These are phyloP conservation scores for Globisporangium sylvaticum DNA, from an alignment of 352 stramenopile species.

Conservation along the genomic window DNA sequence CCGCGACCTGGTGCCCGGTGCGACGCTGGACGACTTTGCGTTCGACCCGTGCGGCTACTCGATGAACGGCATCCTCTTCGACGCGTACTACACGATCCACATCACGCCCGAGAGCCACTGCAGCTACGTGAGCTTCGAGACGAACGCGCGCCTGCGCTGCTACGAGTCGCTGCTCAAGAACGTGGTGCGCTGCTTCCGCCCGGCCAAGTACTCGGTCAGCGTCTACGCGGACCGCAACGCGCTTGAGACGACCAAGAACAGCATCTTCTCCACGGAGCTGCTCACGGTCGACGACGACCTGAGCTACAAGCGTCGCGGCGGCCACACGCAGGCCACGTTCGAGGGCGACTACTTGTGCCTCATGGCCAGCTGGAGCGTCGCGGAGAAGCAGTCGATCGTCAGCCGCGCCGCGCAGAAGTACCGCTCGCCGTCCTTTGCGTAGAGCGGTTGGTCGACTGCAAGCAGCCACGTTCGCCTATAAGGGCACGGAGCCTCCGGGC, in stretches of 20 bases:
- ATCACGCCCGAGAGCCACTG: conserved; percentile 96
- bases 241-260: conserved; percentile 58
- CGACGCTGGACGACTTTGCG: conserved; percentile 94
- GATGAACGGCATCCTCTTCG: conserved; percentile 99
- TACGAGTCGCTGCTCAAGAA: conserved; percentile 95
- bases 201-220: conserved; percentile 96
- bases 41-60: conserved; percentile 99
- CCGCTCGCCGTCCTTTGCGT: conserved; percentile 75
- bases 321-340: conserved; percentile 82
- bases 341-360: conserved; percentile 83
- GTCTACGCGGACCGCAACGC: conserved; percentile 92
- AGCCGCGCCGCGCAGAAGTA: conserved; percentile 59
- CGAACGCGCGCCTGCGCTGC: conserved; percentile 88
- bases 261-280: conserved; percentile 72
- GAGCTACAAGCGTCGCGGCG: conserved; percentile 77
- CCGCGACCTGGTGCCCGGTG: conserved; percentile 91
- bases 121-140: conserved; percentile 98
- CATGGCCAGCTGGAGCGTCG: conserved; percentile 75
- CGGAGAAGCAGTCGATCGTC: conserved; percentile 26
- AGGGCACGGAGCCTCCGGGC: background rate
- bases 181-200: conserved; percentile 97
- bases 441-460: conserved; percentile 3
- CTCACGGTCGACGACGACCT: conserved; percentile 72
- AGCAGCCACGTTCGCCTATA: background rate
- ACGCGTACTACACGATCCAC: conserved; percentile 99